These are phyloP conservation scores for Phytophthora ramorum DNA, from an alignment of 352 stramenopile genomes.

Conservation along the genomic window DNA sequence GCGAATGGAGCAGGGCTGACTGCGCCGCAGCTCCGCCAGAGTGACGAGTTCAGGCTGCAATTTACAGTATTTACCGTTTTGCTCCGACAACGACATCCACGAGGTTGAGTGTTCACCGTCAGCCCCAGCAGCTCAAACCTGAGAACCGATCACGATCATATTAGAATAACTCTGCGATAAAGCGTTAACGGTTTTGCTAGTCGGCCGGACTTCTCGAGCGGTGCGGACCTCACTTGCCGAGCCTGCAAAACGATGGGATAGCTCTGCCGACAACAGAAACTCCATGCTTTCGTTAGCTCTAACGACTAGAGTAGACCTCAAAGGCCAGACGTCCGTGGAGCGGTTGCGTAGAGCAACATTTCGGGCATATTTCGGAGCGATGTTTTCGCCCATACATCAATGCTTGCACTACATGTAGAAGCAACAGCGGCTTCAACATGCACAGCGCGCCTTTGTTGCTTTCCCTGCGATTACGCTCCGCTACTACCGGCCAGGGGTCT, in stretches of 20 bases:
- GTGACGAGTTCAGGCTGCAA: too few species aligned
- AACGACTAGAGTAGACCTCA: too few species aligned
- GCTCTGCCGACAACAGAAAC: too few species aligned
- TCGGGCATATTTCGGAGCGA: too few species aligned
- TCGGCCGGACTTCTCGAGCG: not conserved
- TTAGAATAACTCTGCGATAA: not conserved
- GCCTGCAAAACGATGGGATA: not conserved
- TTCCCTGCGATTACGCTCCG: not conserved
- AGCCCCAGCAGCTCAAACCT: not conserved
- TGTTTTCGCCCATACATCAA: not conserved
- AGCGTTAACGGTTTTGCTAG: slow-evolving; percentile 7
- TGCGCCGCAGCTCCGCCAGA: too few species aligned
- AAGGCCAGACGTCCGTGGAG: too few species aligned
- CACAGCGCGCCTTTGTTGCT: not conserved
- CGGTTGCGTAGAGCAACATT: too few species aligned
- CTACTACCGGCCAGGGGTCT: not conserved
- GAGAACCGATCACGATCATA: not conserved
- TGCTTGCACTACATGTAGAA: too few species aligned
- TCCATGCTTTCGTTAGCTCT: too few species aligned
- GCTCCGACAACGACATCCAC: too few species aligned
- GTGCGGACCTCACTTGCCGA: not conserved
- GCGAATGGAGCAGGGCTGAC: too few species aligned
- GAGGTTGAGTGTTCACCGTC: not conserved
- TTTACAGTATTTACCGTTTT: too few species aligned
- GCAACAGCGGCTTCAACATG: not conserved